These are phyloP conservation scores for Penicillium antarcticum DNA, from an alignment of 495 filamentous ascomycete species.

Conservation along the genomic window DNA sequence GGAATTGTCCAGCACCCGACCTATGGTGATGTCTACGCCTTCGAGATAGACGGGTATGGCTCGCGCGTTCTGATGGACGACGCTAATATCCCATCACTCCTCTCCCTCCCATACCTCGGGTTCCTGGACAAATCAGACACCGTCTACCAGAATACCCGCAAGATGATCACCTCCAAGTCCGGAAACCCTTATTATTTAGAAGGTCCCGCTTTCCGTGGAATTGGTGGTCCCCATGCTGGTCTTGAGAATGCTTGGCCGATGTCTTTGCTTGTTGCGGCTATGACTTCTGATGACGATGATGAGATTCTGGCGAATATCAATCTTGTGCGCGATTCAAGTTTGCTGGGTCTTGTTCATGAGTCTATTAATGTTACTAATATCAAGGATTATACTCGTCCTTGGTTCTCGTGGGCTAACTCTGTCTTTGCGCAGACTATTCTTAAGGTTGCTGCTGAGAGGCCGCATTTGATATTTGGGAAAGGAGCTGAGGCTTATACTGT, in stretches of 20 bases:
- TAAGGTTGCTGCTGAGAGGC: slow-evolving; percentile 80
- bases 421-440: slow-evolving; percentile 94
- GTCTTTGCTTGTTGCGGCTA: slow-evolving; percentile 84
- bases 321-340: slow-evolving; percentile 69
- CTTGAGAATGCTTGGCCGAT: slow-evolving; percentile 95
- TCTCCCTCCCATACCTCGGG: slow-evolving; percentile 83
- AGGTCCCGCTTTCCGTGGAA: slow-evolving; percentile 78
- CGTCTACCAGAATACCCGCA: slow-evolving; percentile 85
- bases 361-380: slow-evolving; percentile 79
- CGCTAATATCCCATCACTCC: slow-evolving; percentile 87
- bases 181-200: slow-evolving; percentile 89
- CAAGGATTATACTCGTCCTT: slow-evolving; percentile 76
- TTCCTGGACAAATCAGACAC: slow-evolving; percentile 65
- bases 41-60: slow-evolving; percentile 95
- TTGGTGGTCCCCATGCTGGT: slow-evolving; percentile 82
- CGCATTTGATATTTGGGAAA: slow-evolving; percentile 78
- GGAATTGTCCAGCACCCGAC: slow-evolving; percentile 82
- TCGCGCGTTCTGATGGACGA: slow-evolving; percentile 94
- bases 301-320: slow-evolving; percentile 73
- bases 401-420: slow-evolving; percentile 98
- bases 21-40: slow-evolving; percentile 90
- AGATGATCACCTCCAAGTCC: slow-evolving; percentile 75
- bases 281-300: slow-evolving; percentile 81
- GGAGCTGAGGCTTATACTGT: slow-evolving; percentile 40
- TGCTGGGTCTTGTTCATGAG: slow-evolving; percentile 84